Evolutionary conservation across 2,329 filamentous ascomycete genomes (phyloP), one percentile per base, ranked within the genome.

Genomic region (Nannizzia gypsea): DNA sequence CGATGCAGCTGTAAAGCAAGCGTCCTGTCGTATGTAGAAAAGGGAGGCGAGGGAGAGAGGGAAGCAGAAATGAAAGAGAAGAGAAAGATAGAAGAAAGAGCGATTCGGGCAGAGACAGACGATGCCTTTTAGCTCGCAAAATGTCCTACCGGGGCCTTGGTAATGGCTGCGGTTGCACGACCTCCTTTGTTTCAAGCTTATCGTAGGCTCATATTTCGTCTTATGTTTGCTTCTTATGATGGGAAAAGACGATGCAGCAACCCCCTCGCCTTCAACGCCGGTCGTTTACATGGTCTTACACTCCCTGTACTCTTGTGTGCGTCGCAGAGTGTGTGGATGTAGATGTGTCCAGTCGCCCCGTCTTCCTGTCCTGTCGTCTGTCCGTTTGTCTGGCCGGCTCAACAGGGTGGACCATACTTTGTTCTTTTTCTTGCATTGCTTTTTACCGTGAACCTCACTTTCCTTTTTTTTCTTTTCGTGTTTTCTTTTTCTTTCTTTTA

Each of bases 141-240:
- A 26, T 31, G 28, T n/a, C 50, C 54, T 56, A 24, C 54, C 54
- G 38, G 54, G 54, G 54, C 54, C 54, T 56, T 56, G 54, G 54
- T 56, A 56, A 56, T 34, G 54, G 38, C 38, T 24, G 38, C 54
- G 31, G 54, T 56, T 56, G 54, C 54, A 56, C 54, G 17, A 56
- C 54, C 54, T 56, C 54, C 54, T 56, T 56, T 56, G 54, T 56
- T 56, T 56, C 54, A 56, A 56, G 54, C 54, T 56, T 42, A 40
- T 56, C 34, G 54, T 34, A 54, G 50, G 50, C 50, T 31, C 28
- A 42, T 31, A 34, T 54, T 54, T 54, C 50, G 26, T 54, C 26
- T 26, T 54, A 54, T 54, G 13, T 54, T 54, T 54, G 50, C 50
- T 54, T 54, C 50, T 54, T 54, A 22, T 28, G 48, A 28, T 6